Evolutionary conservation across 352 stramenopile species (phyloP), one percentile per base, ranked within the genome.

Genomic region (Globisporangium splendens): DNA sequence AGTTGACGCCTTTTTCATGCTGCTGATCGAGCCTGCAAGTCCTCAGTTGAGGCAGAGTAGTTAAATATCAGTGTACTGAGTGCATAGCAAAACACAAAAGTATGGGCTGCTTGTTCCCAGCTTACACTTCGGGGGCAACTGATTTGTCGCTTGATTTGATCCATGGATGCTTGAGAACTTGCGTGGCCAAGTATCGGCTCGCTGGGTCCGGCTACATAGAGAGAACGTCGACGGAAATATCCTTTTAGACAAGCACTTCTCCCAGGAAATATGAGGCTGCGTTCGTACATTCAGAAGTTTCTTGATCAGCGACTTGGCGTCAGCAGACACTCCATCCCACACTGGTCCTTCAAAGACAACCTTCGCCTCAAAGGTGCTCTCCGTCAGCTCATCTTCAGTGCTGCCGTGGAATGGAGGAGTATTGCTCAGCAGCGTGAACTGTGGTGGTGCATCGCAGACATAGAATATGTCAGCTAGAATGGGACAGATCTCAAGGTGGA

Each of bases 401-500:
- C 77, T 55, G 15, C 77, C 83, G 33, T 81, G 73, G 49, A 93
- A 93, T 4, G 83, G 83, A 14, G 76, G 65, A 55, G 73, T 76
- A 67, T 91, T 91, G 73, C 79, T 91, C 49, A 93, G 63, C 22
- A 93, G 72, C 83, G 91, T 93, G 62, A 83, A 93, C 83, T 91
- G 48, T 14, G 24, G 5, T 31, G 24, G 24, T 31, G 2, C 5
- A 31, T 31, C 24, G 5, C 5, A 6, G 5, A 5, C 24, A 31
- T 5, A 2, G 41, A 43, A 22, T 44, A 33, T 5, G 42, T 50
- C 17, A 39, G 38, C 35, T 55, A 17, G 2, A 31, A 31, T 2
- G 24, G 24, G 24, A 31, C 5, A 31, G 24, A 31, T 31, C 24
- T 31, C 24, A 31, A 31, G 24, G 5, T 31, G 24, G 24, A 31